Conservation (phyloP, 2,329 filamentous ascomycete species). For the Colletotrichum sp. region DNA sequence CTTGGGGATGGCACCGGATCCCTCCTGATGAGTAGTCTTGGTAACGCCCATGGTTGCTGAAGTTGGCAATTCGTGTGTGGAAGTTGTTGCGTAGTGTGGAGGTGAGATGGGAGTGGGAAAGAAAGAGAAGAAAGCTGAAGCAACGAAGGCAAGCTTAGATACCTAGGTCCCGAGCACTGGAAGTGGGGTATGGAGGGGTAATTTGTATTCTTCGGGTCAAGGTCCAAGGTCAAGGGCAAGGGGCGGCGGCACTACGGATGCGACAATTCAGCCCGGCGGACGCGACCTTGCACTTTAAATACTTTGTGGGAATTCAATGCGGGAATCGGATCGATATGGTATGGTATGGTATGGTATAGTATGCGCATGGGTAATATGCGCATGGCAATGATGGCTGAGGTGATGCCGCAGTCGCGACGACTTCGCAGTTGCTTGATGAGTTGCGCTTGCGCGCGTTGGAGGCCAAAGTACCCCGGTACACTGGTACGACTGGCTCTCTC, state of each 20-base stretch:
- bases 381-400: neutral
- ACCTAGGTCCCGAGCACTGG: neutral
- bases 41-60: conserved; percentile 71
- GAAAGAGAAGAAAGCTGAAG: neutral
- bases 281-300: conserved; percentile 1
- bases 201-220: neutral
- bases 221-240: neutral
- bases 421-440: neutral
- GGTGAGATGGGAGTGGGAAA: neutral
- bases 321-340: neutral
- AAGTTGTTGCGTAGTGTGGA: neutral
- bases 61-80: neutral
- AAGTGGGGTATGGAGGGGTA: conserved; percentile 22
- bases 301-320: neutral
- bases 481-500: neutral
- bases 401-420: neutral
- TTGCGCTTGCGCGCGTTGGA: neutral
- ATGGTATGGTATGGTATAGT: neutral
- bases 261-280: neutral
- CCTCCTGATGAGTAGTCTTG: conserved; percentile 68
- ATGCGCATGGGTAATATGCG: neutral
- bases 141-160: neutral
- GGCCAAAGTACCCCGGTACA: neutral
- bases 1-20: conserved; percentile 66
- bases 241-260: neutral